Evolutionary conservation across 2,329 filamentous ascomycete genomes (phyloP), one percentile per base, ranked within the genome.

Genomic region (Penicillium sp.): DNA sequence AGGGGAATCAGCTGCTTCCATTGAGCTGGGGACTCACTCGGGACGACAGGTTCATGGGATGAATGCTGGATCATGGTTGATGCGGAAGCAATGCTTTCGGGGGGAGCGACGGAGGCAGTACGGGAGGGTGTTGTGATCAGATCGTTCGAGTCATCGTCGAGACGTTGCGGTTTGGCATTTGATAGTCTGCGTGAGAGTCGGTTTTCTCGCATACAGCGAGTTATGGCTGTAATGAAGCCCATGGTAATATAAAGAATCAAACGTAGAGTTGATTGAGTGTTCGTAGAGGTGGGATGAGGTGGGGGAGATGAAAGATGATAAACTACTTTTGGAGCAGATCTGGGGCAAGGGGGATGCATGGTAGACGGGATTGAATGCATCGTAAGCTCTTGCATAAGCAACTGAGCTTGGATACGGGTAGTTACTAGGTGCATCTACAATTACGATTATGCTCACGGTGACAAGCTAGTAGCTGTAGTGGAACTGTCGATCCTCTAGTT

Each of bases 91-190:
- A 61, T 57, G 38, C 65, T 68, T 17, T 61, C 50, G 10, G 35
- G 55, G 22, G 54, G 58, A 2, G 51, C 42, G 8, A 61, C 54
- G 7, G 66, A 69, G 20, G 41, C 39, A 15, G 57, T 47, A 14
- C 60, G 58, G 7, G 62, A 68, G 3, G 55, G 47, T 7, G 59
- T 59, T 48, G 63, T 62, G 57, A 68, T 68, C 15, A 69, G 45
- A 15, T 69, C 64, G 38, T 65, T 67, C 3, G 60, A 57, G 39
- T 69, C 67, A 35, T 68, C 66, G 31, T 67, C 63, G 10, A 57
- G 55, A 41, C 54, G 55, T 14, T 60, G 59, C n/a, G 54, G 54
- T 25, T 60, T 62, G 14, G 57, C 41, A 20, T 52, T 61, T 22
- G 64, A 67, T 7, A 63, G 54, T 47, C 60, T 60, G 48, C 54